Evolutionary conservation across 73 alveolate species (phyloP).

Genomic region (Paramecium pentaurelia): DNA sequence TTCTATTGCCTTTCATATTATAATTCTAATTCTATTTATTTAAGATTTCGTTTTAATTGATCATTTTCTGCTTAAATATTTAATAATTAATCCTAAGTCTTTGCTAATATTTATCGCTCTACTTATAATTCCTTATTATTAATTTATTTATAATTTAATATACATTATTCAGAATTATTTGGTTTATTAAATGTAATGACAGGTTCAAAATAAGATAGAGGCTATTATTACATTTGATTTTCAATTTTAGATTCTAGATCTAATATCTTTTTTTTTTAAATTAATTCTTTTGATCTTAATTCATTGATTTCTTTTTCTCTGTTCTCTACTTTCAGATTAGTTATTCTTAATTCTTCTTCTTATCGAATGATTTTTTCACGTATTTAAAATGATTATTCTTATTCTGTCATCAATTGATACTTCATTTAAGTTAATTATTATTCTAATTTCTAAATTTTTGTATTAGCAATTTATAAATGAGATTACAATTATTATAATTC

Average conservation of each 20-base stretch:
- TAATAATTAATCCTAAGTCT: background rate
- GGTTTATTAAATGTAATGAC: background rate
- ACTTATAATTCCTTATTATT: background rate
- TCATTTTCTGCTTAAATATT: background rate
- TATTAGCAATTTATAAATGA: background rate
- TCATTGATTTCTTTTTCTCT: constrained; percentile 31
- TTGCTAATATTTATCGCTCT: background rate
- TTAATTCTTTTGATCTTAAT: background rate
- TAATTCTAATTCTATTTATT: background rate
- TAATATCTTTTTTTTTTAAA: background rate
- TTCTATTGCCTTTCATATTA: background rate
- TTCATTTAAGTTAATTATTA: background rate
- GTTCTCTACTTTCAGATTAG: background rate
- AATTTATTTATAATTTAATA: background rate
- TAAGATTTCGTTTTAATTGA: background rate
- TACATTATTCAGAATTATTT: background rate
- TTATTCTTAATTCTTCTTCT: constrained; percentile 17
- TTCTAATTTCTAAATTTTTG: background rate
- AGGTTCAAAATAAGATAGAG: background rate
- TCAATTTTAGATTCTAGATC: constrained; percentile 9
- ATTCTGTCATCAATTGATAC: background rate
- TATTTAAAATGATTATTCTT: background rate
- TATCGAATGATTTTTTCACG: background rate
- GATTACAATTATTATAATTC: background rate
- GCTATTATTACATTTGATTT: background rate